These are phyloP conservation scores for Lentithecium fluviatile DNA, from an alignment of 495 filamentous ascomycete species.

Conservation along the genomic window DNA sequence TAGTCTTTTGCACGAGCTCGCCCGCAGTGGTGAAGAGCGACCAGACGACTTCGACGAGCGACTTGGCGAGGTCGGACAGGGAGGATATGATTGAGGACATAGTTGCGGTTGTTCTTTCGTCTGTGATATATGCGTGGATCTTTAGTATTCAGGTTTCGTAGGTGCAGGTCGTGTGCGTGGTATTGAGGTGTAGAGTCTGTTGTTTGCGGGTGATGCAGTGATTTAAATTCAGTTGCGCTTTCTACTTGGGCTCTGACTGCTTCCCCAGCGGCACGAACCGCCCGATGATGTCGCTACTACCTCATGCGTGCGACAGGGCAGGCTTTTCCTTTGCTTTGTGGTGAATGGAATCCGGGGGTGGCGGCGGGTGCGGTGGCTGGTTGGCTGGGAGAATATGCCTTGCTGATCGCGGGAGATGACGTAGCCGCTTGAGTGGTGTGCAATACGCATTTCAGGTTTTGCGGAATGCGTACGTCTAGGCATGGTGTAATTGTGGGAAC, in stretches of 20 bases:
- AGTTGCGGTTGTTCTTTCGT: neutral
- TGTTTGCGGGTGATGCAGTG: no score
- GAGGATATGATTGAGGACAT: conserved; percentile 32
- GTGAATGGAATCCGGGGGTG: neutral
- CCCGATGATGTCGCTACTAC: conserved; percentile 1
- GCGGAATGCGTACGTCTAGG: no score
- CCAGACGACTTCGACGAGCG: conserved; percentile 30
- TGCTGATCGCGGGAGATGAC: neutral
- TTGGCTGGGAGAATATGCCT: conserved; percentile 4
- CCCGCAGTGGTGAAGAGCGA: conserved; percentile 30
- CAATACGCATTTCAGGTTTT: no score
- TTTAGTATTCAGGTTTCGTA: neutral
- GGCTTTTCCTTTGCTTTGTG: neutral
- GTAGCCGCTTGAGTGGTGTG: neutral
- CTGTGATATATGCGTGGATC: no score
- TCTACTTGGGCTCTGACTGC: no score
- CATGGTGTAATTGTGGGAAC: no score
- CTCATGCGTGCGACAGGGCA: neutral
- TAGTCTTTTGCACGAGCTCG: conserved; percentile 23
- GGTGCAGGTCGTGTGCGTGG: neutral
- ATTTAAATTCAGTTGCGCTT: no score
- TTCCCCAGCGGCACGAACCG: neutral
- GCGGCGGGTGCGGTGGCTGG: neutral
- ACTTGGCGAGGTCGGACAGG: conserved; percentile 28
- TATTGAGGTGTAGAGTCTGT: neutral